phyloP scores from a whole-genome alignment of 2,329 filamentous ascomycete species.

The Ophiostoma piceae region DNA sequence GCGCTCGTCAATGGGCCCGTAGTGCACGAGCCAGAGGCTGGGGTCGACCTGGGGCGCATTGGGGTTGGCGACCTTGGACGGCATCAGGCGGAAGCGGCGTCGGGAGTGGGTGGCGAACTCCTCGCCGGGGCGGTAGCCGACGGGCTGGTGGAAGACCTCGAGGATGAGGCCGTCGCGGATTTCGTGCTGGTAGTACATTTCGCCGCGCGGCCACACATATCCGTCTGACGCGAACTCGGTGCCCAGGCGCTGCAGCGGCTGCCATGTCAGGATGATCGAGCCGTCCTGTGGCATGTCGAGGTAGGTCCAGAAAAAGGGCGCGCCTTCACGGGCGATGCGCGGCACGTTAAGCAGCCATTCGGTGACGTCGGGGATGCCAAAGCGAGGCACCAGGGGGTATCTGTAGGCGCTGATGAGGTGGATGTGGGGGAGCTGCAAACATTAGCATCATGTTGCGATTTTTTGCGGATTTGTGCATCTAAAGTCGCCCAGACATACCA shows the following conservation, averaged over 20 bases:
- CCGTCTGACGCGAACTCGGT: conserved; percentile 84
- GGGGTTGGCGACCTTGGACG: conserved; percentile 63
- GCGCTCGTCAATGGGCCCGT: conserved; percentile 68
- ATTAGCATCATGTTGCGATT: background rate
- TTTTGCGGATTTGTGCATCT: background rate
- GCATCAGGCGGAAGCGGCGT: conserved; percentile 77
- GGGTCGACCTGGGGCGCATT: conserved; percentile 67
- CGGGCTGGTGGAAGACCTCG: conserved; percentile 80
- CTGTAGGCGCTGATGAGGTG: conserved; percentile 81
- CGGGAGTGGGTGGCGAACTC: conserved; percentile 70
- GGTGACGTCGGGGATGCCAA: conserved; percentile 71
- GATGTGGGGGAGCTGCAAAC: conserved; percentile 71
- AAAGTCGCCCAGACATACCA: conserved; percentile 29
- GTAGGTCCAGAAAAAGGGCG: conserved; percentile 91
- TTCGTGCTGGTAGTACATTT: conserved; percentile 71
- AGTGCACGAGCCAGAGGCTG: conserved; percentile 86
- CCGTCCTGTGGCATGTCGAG: conserved; percentile 77
- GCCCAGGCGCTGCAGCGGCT: conserved; percentile 65
- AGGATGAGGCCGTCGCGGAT: conserved; percentile 64
- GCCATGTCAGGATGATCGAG: conserved; percentile 81
- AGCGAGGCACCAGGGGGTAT: conserved; percentile 66
- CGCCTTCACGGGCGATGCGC: conserved; percentile 74
- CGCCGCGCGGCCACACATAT: conserved; percentile 80
- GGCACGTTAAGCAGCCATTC: conserved; percentile 80
- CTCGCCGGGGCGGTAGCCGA: conserved; percentile 70